Conservation (phyloP, 2,329 filamentous ascomycete species). For the Pyrenophora graminea region DNA sequence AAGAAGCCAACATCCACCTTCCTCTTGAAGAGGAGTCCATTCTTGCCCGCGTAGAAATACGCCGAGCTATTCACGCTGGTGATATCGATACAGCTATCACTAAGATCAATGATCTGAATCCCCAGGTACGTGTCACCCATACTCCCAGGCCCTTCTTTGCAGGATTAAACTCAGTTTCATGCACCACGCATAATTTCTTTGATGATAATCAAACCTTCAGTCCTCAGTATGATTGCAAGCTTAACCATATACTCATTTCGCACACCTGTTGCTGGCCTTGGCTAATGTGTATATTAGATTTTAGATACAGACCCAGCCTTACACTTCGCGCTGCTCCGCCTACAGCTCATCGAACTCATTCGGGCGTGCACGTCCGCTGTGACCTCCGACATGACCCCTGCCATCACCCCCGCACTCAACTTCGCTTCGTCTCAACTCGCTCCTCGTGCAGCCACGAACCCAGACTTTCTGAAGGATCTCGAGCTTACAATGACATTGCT, state of each 20-base stretch:
- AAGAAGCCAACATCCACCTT: slow-evolving; percentile 84
- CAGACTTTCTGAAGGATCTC: slow-evolving; percentile 80
- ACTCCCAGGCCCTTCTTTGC: slow-evolving; percentile 47
- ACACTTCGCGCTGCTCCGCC: slow-evolving; percentile 85
- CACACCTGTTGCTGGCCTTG: slow-evolving; percentile 12
- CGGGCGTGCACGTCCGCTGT: slow-evolving; percentile 69
- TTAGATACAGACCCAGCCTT: slow-evolving; percentile 80
- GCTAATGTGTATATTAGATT: slow-evolving; percentile 63
- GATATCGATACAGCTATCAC: slow-evolving; percentile 85
- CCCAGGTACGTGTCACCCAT: slow-evolving; percentile 69
- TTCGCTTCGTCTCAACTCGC: slow-evolving; percentile 89
- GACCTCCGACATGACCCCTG: slow-evolving; percentile 74
- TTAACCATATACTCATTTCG: slow-evolving; percentile 8
- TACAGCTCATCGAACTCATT: slow-evolving; percentile 94
- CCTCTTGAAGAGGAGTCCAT: slow-evolving; percentile 75
- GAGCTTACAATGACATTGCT: slow-evolving; percentile 92
- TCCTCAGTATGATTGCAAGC: slow-evolving; percentile 75
- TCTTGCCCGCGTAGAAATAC: slow-evolving; percentile 77
- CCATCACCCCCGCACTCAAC: slow-evolving; percentile 77
- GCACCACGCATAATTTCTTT: slow-evolving; percentile 98
- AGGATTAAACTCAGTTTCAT: slow-evolving; percentile 99
- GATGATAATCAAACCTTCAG: slow-evolving; percentile 88
- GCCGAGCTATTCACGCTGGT: slow-evolving; percentile 81
- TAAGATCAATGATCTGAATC: slow-evolving; percentile 84
- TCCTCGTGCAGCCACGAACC: slow-evolving; percentile 80